Conservation (phyloP, 495 filamentous ascomycete genomes). For the Chaetomium cochliodes region DNA sequence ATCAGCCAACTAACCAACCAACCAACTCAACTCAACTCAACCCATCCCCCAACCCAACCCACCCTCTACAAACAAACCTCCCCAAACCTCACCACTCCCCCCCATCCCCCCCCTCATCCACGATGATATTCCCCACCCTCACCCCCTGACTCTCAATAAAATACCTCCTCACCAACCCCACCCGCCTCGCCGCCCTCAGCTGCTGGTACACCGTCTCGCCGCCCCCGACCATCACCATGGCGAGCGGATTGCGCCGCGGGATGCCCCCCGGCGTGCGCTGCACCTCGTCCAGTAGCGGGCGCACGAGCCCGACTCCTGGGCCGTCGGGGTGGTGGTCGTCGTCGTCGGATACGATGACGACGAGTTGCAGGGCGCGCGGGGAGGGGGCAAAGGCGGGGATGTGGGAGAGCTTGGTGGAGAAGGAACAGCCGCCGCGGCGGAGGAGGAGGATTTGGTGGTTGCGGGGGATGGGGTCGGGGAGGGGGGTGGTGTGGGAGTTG, state of each 20-base stretch:
- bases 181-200: slow-evolving; percentile 55
- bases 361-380: slow-evolving; percentile 64
- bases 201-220: slow-evolving; percentile 66
- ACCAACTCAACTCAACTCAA: neutral
- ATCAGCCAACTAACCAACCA: neutral
- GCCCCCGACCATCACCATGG: slow-evolving; percentile 82
- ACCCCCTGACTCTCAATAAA: slow-evolving; percentile 78
- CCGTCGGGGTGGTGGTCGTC: slow-evolving; percentile 31
- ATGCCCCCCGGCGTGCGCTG: slow-evolving; percentile 73
- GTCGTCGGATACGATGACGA: slow-evolving; percentile 75
- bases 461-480: slow-evolving; percentile 60
- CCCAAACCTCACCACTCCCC: neutral
- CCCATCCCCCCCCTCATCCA: slow-evolving; percentile 47
- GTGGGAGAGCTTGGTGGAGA: slow-evolving; percentile 76
- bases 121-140: slow-evolving; percentile 74
- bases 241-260: slow-evolving; percentile 67
- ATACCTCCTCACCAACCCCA: slow-evolving; percentile 77
- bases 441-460: slow-evolving; percentile 80
- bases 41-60: neutral
- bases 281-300: slow-evolving; percentile 73
- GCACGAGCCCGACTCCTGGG: slow-evolving; percentile 33
- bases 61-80: neutral
- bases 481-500: slow-evolving; percentile 57
- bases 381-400: slow-evolving; percentile 73
- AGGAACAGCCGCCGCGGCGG: slow-evolving; percentile 80